A percentile compares a stretch with the other conserved stretches of the same genome.
Evolutionary conservation across 495 filamentous ascomycete species (phyloP).

Genomic region (Coniosporium apollinis): DNA sequence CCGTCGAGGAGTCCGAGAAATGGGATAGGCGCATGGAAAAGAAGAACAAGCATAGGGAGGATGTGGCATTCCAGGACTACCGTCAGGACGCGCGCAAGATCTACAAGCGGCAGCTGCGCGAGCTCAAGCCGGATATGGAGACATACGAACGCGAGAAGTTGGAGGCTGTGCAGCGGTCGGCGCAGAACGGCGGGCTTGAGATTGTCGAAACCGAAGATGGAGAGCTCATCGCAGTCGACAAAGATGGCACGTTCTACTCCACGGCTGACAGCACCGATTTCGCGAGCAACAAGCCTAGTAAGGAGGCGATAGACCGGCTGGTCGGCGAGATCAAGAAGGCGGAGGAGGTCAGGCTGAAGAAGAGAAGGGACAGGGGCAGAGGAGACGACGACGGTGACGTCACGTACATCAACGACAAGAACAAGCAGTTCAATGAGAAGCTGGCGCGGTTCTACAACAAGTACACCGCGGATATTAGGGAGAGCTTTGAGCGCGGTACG

Average conservation of each 20-base stretch:
- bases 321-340: conserved; percentile 76
- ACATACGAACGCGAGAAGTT: conserved; percentile 73
- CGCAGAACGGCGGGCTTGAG: conserved; percentile 60
- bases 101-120: conserved; percentile 78
- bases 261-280: conserved; percentile 69
- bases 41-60: conserved; percentile 65
- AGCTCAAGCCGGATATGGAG: conserved; percentile 47
- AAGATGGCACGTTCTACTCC: conserved; percentile 75
- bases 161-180: conserved; percentile 67
- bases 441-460: conserved; percentile 91
- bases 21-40: conserved; percentile 86
- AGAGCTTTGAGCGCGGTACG: conserved; percentile 94
- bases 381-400: conserved; percentile 66
- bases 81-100: conserved; percentile 70
- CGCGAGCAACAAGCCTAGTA: conserved; percentile 71
- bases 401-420: conserved; percentile 99
- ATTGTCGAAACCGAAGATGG: conserved; percentile 90
- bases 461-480: conserved; percentile 93
- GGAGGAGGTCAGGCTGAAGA: conserved; percentile 71
- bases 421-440: conserved; percentile 98
- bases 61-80: conserved; percentile 86
- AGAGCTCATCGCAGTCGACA: conserved; percentile 85
- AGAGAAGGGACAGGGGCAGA: conserved; percentile 55
- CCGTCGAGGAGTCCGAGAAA: conserved; percentile 75
- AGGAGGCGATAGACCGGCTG: conserved; percentile 76